Conservation (phyloP, 306 rosid genomes). For the Vicia sativa region DNA sequence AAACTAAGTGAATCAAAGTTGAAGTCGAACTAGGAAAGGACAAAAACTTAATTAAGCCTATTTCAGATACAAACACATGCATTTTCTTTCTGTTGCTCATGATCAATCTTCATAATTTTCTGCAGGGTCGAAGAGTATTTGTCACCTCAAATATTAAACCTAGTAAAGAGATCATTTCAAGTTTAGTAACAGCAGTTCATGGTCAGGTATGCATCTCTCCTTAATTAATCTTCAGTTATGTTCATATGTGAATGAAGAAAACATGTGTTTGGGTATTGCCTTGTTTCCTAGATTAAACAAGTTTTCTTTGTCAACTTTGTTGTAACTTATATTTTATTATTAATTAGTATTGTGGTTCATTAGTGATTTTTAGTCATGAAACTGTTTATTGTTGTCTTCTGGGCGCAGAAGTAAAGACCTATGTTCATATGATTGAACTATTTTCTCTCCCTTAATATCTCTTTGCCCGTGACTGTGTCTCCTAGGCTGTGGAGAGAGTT, state of each 20-base stretch:
- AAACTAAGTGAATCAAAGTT: conserved; percentile 12
- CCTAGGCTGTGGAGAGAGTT: conserved; percentile 71
- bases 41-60: conserved; percentile 15
- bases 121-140: conserved; percentile 82
- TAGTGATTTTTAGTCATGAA: conserved; percentile 25
- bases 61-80: conserved; percentile 18
- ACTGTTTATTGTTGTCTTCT: background rate
- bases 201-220: conserved; percentile 69
- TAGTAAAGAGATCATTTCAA: conserved; percentile 68
- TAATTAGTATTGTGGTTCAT: conserved; percentile 2
- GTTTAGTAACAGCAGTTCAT: conserved; percentile 71
- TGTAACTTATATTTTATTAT: conserved; percentile 21
- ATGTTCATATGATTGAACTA: conserved; percentile 19
- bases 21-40: background rate
- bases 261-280: conserved; percentile 20
- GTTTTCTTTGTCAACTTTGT: background rate
- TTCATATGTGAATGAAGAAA: conserved; percentile 10
- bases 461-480: conserved; percentile 21
- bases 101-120: conserved; percentile 31
- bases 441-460: conserved; percentile 30
- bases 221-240: conserved; percentile 14
- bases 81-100: conserved; percentile 35
- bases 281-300: conserved; percentile 23
- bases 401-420: background rate
- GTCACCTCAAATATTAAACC: conserved; percentile 87